Evolutionary conservation across 495 filamentous ascomycete species (phyloP), one percentile per base, ranked within the genome.

Genomic region (Penicillium flavigenum): DNA sequence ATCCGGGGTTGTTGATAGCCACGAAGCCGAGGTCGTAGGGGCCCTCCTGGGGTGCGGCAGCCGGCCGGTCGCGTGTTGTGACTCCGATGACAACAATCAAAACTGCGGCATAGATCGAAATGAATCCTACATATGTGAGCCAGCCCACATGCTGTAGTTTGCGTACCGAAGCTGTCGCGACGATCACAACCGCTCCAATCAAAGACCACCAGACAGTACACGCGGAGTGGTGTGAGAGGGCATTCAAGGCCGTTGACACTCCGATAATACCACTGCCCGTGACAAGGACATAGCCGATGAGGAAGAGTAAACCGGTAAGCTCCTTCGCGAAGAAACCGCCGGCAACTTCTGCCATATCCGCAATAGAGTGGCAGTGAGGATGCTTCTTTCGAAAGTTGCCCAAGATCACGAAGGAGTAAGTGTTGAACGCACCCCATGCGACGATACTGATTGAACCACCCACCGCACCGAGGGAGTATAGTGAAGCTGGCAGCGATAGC

Each of bases 331-430:
- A 66, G 16, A 61, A 70, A 2, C 86, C 87, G 61, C 83, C 80
- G 42, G 88, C 78, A 24, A 92, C 72, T 26, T 81, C 65, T 5
- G 85, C 84, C 43, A 83, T 88, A 62, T 93, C 88, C n/a, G 85
- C 84, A 48, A 91, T 84, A 57, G 67, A 69, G 55, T 71, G 66
- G 57, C 76, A 80, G 41, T 75, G 69, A 12, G 68, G 68, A 47
- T 68, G 47, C n/a, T 34, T 27, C 20, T 62, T 57, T 48, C 70
- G 70, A 45, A 75, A 75, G 26, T 73, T 62, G 19, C 68, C 66
- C 4, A 71, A 48, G 27, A 73, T 63, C 38, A 72, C 58, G 29
- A 64, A 63, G 22, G 63, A 58, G 54, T 72, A 75, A 2, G 85
- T 83, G 51, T 88, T 86, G 27, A 89, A 58, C 12, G 84, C 64